Evolutionary conservation across 73 alveolate genomes (phyloP).

Genomic region (Tetrahymena thermophila): DNA sequence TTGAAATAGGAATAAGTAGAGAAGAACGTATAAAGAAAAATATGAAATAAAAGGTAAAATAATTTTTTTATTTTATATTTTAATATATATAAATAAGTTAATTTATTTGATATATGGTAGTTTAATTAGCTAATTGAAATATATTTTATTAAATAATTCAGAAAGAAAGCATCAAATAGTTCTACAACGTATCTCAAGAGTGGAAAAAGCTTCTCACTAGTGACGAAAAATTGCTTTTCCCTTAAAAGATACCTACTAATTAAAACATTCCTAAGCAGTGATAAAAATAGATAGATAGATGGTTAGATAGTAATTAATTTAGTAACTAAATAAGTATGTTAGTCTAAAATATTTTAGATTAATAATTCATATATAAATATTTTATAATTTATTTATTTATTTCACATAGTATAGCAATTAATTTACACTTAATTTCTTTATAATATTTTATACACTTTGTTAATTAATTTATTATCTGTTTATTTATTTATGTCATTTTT

Average conservation of each 20-base stretch:
- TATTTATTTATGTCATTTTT: too few species aligned
- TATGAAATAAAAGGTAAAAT: not conserved
- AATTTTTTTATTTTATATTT: not conserved
- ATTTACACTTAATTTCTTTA: too few species aligned
- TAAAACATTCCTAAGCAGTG: not conserved
- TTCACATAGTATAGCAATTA: not conserved
- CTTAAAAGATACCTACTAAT: not conserved
- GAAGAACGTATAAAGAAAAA: constrained; percentile 19
- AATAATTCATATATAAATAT: not conserved
- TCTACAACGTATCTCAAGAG: constrained; percentile 6
- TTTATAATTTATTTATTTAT: too few species aligned
- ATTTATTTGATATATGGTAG: too few species aligned
- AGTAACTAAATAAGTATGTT: not conserved
- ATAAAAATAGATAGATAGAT: not conserved
- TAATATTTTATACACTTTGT: not conserved
- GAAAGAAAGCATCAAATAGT: constrained; percentile 10
- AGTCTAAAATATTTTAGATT: too few species aligned
- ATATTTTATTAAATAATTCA: not conserved
- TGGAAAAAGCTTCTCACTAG: constrained; percentile 5
- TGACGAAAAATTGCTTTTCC: constrained; percentile 16
- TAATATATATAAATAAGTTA: not conserved
- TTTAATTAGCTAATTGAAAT: too few species aligned
- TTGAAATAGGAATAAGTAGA: constrained; percentile 13
- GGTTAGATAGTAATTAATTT: not conserved
- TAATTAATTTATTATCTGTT: too few species aligned